phyloP scores from a whole-genome alignment of 2,329 filamentous ascomycete genomes.

The Xylariaceae sp. region DNA sequence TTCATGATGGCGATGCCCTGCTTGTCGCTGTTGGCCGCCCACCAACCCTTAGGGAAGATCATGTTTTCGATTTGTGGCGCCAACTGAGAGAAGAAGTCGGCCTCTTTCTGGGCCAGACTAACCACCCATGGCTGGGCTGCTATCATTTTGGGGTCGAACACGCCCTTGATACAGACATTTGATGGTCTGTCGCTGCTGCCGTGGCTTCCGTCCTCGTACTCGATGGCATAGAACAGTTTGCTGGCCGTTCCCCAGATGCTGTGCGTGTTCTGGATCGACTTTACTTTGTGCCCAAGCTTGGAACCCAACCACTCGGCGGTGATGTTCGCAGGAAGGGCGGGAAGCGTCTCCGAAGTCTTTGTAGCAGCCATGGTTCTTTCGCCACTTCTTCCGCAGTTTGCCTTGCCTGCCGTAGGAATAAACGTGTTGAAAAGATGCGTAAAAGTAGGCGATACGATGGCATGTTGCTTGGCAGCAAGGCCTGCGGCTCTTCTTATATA shows the following conservation, averaged over 20 bases:
- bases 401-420: background rate
- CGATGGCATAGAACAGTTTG: constrained; percentile 25
- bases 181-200: constrained; percentile 12
- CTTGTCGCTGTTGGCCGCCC: constrained; percentile 28
- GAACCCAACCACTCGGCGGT: constrained; percentile 22
- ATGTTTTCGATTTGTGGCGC: constrained; percentile 28
- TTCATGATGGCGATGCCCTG: constrained; percentile 36
- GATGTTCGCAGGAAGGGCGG: constrained; percentile 19
- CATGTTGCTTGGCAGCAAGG: no score
- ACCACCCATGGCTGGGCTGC: constrained; percentile 28
- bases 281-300: constrained; percentile 24
- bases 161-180: constrained; percentile 33
- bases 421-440: no score
- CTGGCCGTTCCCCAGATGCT: constrained; percentile 22
- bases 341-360: constrained; percentile 12
- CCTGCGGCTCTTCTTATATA: no score
- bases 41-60: constrained; percentile 32
- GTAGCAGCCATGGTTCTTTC: background rate
- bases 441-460: no score
- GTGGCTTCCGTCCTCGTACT: constrained; percentile 13
- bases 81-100: constrained; percentile 32
- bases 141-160: constrained; percentile 33
- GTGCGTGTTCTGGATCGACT: constrained; percentile 16
- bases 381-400: background rate
- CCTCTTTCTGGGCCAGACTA: constrained; percentile 29